Conservation (phyloP, 306 rosid genomes). For the Medicago ruthenica region DNA sequence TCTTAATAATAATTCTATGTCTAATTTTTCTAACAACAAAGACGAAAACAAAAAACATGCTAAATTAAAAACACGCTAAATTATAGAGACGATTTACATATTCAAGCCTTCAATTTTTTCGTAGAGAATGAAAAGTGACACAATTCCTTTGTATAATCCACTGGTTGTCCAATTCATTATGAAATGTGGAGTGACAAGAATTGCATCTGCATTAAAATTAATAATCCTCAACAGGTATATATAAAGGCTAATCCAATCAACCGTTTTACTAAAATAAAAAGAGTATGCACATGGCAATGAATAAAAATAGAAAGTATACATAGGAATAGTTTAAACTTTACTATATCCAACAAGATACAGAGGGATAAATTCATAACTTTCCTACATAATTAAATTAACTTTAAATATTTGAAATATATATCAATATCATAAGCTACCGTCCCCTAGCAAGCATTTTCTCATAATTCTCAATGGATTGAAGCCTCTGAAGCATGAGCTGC, state of each 20-base stretch:
- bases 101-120: too few species aligned
- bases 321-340: neutral
- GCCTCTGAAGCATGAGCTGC: slow-evolving; percentile 80
- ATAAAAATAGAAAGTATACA: neutral
- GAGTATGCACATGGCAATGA: neutral
- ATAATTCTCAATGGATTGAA: slow-evolving; percentile 78
- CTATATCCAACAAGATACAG: neutral
- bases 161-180: neutral
- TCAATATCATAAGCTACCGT: slow-evolving; percentile 32
- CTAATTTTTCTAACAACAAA: too few species aligned
- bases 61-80: too few species aligned
- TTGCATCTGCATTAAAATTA: too few species aligned
- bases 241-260: neutral
- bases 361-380: neutral
- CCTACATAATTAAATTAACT: neutral
- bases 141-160: too few species aligned
- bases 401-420: neutral
- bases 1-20: too few species aligned
- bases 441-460: slow-evolving; percentile 70
- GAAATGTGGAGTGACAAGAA: neutral
- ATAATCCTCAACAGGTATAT: too few species aligned
- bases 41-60: too few species aligned
- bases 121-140: too few species aligned
- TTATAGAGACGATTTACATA: too few species aligned
- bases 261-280: neutral